These are phyloP conservation scores for Parascedosporium putredinis DNA, from an alignment of 2,329 filamentous ascomycete species.

Conservation along the genomic window DNA sequence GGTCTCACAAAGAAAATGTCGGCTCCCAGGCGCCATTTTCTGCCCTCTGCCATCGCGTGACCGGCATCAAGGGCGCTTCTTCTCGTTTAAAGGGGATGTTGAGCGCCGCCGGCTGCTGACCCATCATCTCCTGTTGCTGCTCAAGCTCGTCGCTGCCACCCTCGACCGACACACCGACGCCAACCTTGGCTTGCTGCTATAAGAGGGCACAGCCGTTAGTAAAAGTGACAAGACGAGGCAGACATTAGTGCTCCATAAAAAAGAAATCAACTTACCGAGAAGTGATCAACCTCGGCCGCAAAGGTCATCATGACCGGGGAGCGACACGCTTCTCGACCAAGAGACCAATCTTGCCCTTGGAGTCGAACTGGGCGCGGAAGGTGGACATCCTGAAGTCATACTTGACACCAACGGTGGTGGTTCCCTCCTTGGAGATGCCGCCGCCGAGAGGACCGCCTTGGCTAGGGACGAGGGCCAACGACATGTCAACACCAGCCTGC, in stretches of 20 bases:
- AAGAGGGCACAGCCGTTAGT: background rate
- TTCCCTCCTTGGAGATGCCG: conserved; percentile 70
- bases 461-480: conserved; percentile 65
- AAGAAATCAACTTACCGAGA: conserved; percentile 58
- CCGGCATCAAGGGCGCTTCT: background rate
- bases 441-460: conserved; percentile 64
- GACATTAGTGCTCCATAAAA: background rate
- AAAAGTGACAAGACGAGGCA: background rate
- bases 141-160: conserved; percentile 75
- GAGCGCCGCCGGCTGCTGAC: conserved; percentile 34
- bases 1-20: too few species aligned
- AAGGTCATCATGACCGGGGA: conserved; percentile 90
- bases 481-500: conserved; percentile 91
- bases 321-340: conserved; percentile 93
- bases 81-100: conserved; percentile 55
- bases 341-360: conserved; percentile 84
- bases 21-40: too few species aligned
- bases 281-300: conserved; percentile 92
- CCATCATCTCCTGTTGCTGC: conserved; percentile 64
- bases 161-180: conserved; percentile 87
- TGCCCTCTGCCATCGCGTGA: too few species aligned
- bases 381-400: conserved; percentile 96
- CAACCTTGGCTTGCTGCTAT: conserved; percentile 93
- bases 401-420: conserved; percentile 87
- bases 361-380: conserved; percentile 93